Evolutionary conservation across 108 stramenopile species (phyloP).

Genomic region (Epithemia pelagica): DNA sequence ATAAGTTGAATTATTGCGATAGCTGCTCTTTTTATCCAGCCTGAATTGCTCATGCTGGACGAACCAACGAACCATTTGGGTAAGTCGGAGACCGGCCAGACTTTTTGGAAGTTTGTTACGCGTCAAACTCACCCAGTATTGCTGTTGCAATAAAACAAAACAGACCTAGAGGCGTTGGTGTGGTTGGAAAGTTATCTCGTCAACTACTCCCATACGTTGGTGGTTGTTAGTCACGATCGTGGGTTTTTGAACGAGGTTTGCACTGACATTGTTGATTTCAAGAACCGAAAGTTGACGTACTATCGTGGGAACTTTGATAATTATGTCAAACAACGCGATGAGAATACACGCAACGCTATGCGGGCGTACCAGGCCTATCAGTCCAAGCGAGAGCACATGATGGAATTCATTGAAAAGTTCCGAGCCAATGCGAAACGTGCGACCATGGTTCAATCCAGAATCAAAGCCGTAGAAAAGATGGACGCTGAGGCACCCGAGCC

Average conservation of each 20-base stretch:
- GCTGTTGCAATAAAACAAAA: too few species aligned
- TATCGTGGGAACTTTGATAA: conserved; percentile 96
- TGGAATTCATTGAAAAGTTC: conserved; percentile 98
- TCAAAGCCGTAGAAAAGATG: conserved; percentile 97
- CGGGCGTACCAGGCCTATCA: conserved; percentile 90
- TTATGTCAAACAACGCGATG: conserved; percentile 82
- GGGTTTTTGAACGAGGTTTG: conserved; percentile 92
- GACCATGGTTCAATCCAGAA: conserved; percentile 93
- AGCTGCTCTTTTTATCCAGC: conserved; percentile 91
- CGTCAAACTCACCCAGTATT: too few species aligned
- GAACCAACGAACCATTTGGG: conserved; percentile 50
- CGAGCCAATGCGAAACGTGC: conserved; percentile 93
- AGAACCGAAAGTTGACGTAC: conserved; percentile 72
- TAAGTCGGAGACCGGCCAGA: neutral
- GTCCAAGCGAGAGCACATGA: conserved; percentile 94
- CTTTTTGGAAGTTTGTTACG: neutral
- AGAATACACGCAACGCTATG: conserved; percentile 76
- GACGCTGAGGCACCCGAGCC: conserved; percentile 84
- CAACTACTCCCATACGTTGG: conserved; percentile 81
- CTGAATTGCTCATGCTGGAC: conserved; percentile 74
- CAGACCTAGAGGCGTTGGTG: conserved; percentile 90
- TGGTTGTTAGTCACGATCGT: conserved; percentile 94
- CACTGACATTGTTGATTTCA: conserved; percentile 87
- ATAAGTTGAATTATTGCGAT: neutral
- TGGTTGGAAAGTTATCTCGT: conserved; percentile 91